phyloP scores from a whole-genome alignment of 1,284 basidiomycete species.

The Rhizoctonia solani region DNA sequence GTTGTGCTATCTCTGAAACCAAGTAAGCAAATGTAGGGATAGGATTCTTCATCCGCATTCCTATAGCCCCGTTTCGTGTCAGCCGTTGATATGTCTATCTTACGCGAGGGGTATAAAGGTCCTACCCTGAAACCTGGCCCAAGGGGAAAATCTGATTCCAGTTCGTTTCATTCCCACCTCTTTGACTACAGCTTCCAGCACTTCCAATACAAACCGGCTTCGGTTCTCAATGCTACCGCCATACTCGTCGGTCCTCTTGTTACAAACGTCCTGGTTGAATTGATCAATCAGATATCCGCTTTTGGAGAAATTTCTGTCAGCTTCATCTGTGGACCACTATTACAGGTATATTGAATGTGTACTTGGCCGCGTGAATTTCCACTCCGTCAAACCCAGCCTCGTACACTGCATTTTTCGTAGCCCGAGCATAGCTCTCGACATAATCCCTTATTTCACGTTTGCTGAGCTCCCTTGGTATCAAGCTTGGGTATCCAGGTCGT shows the following conservation, averaged over 20 bases:
- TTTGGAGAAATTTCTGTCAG: not conserved
- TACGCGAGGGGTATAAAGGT: too few species aligned
- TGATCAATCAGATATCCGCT: slow-evolving; percentile 50
- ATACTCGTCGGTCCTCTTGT: slow-evolving; percentile 53
- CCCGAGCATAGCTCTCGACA: slow-evolving; percentile 40
- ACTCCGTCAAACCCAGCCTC: slow-evolving; percentile 56
- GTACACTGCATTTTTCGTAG: slow-evolving; percentile 45
- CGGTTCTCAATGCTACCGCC: slow-evolving; percentile 53
- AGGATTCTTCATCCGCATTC: slow-evolving; percentile 2
- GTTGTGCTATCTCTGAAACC: not conserved
- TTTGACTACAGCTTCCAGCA: not conserved
- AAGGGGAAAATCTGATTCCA: not conserved
- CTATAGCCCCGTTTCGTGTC: not conserved
- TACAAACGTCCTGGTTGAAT: slow-evolving; percentile 48
- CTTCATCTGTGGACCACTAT: not conserved
- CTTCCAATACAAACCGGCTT: slow-evolving; percentile 48
- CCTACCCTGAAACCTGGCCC: not conserved
- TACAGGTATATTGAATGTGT: not conserved
- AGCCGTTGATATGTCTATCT: too few species aligned
- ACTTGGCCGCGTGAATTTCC: slow-evolving; percentile 49
- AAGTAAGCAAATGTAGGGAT: not conserved
- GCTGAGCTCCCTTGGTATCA: slow-evolving; percentile 27
- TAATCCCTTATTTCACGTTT: not conserved
- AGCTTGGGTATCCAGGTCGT: slow-evolving; percentile 37
- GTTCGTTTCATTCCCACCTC: not conserved